Conservation (phyloP, 306 rosid species). For the Datisca glomerata region DNA sequence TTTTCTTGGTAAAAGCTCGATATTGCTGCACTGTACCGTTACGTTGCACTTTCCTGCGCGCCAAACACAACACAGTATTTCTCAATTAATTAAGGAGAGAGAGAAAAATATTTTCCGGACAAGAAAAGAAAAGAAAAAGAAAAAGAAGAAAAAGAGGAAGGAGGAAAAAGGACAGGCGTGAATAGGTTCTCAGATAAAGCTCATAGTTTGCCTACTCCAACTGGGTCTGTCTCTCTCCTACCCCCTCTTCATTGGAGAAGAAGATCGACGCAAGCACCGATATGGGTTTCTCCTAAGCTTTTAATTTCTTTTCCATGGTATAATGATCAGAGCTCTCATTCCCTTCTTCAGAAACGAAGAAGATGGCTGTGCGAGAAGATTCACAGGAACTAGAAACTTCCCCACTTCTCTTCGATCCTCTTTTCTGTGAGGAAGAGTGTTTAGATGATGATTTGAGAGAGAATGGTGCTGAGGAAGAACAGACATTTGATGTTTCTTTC, state of each 20-base stretch:
- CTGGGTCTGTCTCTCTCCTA: conserved; percentile 19
- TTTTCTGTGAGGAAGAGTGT: conserved; percentile 54
- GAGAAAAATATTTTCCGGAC: too few relatives aligned
- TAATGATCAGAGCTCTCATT: conserved; percentile 21
- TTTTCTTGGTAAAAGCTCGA: conserved; percentile 9
- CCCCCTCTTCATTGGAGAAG: conserved; percentile 22
- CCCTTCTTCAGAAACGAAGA: conserved; percentile 33
- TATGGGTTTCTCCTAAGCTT: conserved; percentile 26
- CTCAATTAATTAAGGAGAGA: too few relatives aligned
- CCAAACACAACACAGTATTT: too few relatives aligned
- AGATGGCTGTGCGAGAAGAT: conserved; percentile 47
- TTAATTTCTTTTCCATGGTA: conserved; percentile 1
- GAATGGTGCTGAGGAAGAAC: conserved; percentile 19
- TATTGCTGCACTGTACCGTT: conserved; percentile 27
- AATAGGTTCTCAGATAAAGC: conserved; percentile 36
- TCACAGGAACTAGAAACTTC: conserved; percentile 26
- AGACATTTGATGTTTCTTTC: conserved; percentile 27
- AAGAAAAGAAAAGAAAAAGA: not conserved
- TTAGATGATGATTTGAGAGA: conserved; percentile 33
- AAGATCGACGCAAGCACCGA: conserved; percentile 18
- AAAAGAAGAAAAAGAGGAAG: not conserved
- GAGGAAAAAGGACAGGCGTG: conserved; percentile 44
- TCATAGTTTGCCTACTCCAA: conserved; percentile 27
- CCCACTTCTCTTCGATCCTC: conserved; percentile 36
- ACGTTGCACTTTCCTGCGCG: conserved; percentile 27